These are phyloP conservation scores for Ophiostoma piceae DNA, from an alignment of 2,329 filamentous ascomycete species.

Conservation along the genomic window DNA sequence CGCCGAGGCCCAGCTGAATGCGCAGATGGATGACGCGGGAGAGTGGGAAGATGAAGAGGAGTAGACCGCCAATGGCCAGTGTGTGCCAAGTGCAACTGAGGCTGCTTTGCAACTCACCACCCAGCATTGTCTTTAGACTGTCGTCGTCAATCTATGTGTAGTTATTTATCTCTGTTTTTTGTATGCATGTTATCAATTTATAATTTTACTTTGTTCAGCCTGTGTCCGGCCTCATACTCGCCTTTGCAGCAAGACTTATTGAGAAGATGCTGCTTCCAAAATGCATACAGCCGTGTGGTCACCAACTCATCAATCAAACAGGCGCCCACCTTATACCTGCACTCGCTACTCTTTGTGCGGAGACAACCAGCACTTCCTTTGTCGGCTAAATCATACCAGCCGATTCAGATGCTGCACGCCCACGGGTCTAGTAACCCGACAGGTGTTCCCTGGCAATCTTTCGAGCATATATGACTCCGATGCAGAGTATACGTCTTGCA, in stretches of 20 bases:
- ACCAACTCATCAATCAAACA: neutral
- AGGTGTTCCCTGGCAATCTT: neutral
- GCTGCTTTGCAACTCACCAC: neutral
- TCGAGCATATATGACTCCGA: neutral
- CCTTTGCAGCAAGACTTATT: neutral
- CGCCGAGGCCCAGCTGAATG: conserved; percentile 46
- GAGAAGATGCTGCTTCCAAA: neutral
- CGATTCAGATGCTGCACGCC: neutral
- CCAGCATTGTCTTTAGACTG: neutral
- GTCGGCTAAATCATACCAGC: neutral
- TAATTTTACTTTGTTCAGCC: neutral
- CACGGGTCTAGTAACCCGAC: neutral
- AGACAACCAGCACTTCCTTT: neutral
- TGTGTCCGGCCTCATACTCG: neutral
- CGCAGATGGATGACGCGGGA: conserved; percentile 45
- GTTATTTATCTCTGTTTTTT: neutral
- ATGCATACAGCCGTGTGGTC: neutral
- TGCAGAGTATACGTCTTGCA: neutral
- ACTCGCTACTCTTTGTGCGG: neutral
- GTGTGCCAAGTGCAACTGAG: neutral
- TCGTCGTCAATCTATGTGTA: neutral
- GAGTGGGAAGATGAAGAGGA: conserved; percentile 51
- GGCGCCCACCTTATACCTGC: neutral
- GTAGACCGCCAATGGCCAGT: conserved; percentile 23
- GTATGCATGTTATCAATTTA: neutral